Conservation (phyloP, 23 red algal genomes). For the Gracilariopsis chorda region DNA sequence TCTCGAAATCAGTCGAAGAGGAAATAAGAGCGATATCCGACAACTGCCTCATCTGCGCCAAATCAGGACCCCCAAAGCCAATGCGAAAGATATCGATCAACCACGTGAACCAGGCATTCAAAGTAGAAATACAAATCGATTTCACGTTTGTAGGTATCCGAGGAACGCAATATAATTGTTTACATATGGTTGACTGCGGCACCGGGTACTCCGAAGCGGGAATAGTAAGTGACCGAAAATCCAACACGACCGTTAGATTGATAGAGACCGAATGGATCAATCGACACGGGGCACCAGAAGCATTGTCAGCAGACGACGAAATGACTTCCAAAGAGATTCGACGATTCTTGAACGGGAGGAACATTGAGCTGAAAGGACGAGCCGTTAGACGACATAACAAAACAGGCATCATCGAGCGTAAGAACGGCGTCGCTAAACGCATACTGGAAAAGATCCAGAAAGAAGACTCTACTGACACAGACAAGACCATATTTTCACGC, state of each 20-base stretch:
- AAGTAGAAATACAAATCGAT: slow-evolving; percentile 20
- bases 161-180: too few species aligned
- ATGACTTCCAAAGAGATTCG: too few species aligned
- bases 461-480: background rate
- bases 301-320: too few species aligned
- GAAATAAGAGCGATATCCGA: background rate
- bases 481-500: background rate
- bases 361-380: too few species aligned
- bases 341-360: too few species aligned
- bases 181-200: too few species aligned
- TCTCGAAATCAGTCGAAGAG: background rate
- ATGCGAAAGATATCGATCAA: slow-evolving; percentile 17
- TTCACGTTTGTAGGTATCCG: background rate
- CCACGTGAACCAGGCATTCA: slow-evolving; percentile 24
- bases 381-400: too few species aligned
- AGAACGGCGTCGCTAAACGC: background rate
- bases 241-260: too few species aligned
- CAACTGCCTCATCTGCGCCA: background rate
- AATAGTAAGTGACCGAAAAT: too few species aligned
- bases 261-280: too few species aligned
- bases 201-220: too few species aligned
- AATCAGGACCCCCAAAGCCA: slow-evolving; percentile 2
- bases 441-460: background rate
- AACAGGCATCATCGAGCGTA: background rate
- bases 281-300: too few species aligned